Evolutionary conservation across 192 early-diverging fungal genomes (phyloP).

Genomic region (Coemansia sp.): DNA sequence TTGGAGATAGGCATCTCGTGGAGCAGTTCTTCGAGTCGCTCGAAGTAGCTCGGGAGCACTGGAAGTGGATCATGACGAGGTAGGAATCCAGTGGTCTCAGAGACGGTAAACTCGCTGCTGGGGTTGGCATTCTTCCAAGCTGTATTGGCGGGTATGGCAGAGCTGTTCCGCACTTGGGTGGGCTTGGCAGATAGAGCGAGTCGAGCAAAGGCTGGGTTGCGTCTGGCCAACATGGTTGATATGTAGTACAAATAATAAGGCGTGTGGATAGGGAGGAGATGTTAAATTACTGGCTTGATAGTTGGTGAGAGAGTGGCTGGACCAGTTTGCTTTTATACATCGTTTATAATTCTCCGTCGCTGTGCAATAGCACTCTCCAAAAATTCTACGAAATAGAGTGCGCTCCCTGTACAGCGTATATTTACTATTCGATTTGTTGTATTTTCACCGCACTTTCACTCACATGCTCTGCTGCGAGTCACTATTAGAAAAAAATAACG

Average conservation of each 20-base stretch:
- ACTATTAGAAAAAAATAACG: not conserved
- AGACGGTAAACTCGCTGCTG: slow-evolving; percentile 51
- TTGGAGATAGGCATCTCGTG: slow-evolving; percentile 76
- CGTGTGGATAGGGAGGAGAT: not conserved
- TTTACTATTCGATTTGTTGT: not conserved
- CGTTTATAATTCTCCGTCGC: not conserved
- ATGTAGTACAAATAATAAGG: not conserved
- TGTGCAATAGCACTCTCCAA: not conserved
- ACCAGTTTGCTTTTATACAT: not conserved
- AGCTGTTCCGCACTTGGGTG: not conserved
- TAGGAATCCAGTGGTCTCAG: slow-evolving; percentile 57
- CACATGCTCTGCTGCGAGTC: not conserved
- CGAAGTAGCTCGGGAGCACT: slow-evolving; percentile 69
- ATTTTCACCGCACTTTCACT: not conserved
- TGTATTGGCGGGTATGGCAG: not conserved
- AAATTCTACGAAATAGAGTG: slow-evolving; percentile 8
- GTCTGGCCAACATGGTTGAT: slow-evolving; percentile 6
- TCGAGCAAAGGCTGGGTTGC: not conserved
- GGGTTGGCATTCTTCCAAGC: slow-evolving; percentile 39
- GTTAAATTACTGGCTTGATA: not conserved
- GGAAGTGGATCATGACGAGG: slow-evolving; percentile 68
- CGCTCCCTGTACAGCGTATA: not conserved
- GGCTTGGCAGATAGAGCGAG: not conserved
- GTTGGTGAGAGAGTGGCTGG: not conserved
- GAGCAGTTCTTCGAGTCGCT: slow-evolving; percentile 67